Conservation (phyloP, 2,329 filamentous ascomycete species). For the Phaeosphaeriaceae sp. region DNA sequence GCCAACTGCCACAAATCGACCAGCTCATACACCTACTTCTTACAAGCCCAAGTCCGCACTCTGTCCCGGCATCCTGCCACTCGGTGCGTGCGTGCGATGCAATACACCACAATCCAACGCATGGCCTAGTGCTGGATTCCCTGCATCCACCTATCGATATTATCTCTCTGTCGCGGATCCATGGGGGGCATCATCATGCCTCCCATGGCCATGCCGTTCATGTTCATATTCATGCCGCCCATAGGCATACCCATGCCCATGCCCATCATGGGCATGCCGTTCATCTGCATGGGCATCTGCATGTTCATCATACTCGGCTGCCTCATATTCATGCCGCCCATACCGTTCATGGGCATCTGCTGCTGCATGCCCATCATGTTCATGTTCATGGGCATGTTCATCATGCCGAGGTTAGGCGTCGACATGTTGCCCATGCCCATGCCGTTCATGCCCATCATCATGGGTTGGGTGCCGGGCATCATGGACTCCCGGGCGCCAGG, state of each 20-base stretch:
- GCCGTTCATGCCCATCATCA: constrained; percentile 15
- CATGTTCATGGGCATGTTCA: constrained; percentile 14
- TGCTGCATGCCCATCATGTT: constrained; percentile 17
- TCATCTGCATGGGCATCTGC: constrained; percentile 23
- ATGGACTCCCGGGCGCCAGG: constrained; percentile 8
- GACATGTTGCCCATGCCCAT: constrained; percentile 28
- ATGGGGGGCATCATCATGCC: constrained; percentile 40
- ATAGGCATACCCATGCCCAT: constrained; percentile 5
- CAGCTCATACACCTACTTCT: no score
- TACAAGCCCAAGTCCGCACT: no score
- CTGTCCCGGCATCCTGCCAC: no score
- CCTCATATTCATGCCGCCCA: constrained; percentile 7
- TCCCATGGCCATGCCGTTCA: constrained; percentile 13
- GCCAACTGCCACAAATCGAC: no score
- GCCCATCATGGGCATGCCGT: constrained; percentile 34
- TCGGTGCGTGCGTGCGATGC: no score
- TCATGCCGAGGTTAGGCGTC: constrained; percentile 6
- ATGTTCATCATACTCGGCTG: constrained; percentile 12
- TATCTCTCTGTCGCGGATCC: constrained; percentile 60
- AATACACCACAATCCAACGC: no score
- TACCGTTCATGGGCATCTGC: constrained; percentile 21
- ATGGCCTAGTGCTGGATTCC: constrained; percentile 36
- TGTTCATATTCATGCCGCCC: constrained; percentile 2
- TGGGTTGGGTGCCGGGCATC: constrained; percentile 5
- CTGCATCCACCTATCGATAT: constrained; percentile 67